A percentile compares a stretch with the other conserved stretches of the same genome.
Evolutionary conservation across 2,329 filamentous ascomycete genomes (phyloP).

Genomic region (Botrytis pseudocinerea): DNA sequence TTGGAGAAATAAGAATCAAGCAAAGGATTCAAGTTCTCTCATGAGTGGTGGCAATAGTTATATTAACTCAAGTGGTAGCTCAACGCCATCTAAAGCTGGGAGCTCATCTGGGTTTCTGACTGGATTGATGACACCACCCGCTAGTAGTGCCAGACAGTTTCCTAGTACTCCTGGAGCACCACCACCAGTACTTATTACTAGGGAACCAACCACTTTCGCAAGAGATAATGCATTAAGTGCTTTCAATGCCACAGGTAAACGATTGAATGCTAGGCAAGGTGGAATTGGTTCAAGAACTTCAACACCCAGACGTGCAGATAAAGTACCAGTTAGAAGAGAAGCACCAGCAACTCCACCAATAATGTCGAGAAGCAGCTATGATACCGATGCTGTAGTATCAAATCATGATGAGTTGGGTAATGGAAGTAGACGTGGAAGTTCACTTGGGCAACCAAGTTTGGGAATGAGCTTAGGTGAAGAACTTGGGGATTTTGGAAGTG

Average conservation of each 20-base stretch:
- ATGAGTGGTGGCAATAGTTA: constrained; percentile 29
- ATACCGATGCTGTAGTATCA: constrained; percentile 57
- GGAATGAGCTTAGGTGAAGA: constrained; percentile 20
- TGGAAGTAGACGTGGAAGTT: constrained; percentile 38
- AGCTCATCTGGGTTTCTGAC: constrained; percentile 63
- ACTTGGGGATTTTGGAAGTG: constrained; percentile 29
- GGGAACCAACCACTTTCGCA: constrained; percentile 46
- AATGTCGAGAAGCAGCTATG: constrained; percentile 59
- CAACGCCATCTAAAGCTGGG: constrained; percentile 37
- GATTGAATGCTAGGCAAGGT: constrained; percentile 53
- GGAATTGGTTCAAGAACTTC: constrained; percentile 31
- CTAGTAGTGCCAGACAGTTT: constrained; percentile 48
- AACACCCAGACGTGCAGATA: constrained; percentile 45
- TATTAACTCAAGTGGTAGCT: constrained; percentile 23
- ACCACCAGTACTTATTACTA: constrained; percentile 42
- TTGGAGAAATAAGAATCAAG: constrained; percentile 66
- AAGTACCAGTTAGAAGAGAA: constrained; percentile 42
- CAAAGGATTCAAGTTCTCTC: constrained; percentile 43
- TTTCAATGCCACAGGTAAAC: constrained; percentile 60
- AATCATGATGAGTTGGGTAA: constrained; percentile 39
- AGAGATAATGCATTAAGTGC: constrained; percentile 47
- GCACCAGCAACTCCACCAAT: constrained; percentile 57
- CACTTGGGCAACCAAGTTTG: constrained; percentile 5
- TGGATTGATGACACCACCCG: constrained; percentile 87
- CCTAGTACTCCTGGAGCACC: constrained; percentile 22